These are phyloP conservation scores for Penicillium cataractarum DNA, from an alignment of 495 filamentous ascomycete genomes.

Conservation along the genomic window DNA sequence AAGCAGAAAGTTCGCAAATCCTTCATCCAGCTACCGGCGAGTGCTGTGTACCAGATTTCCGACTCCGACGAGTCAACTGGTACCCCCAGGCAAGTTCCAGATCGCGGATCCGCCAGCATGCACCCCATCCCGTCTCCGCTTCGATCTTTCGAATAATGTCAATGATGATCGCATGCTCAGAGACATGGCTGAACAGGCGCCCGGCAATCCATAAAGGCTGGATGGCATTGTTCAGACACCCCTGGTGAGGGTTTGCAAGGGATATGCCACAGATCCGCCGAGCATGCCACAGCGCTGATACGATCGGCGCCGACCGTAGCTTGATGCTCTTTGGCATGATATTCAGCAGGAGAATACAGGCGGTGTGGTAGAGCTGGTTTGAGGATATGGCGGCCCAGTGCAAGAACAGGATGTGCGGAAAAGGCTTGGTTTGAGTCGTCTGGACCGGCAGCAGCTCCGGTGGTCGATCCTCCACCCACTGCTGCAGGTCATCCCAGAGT, in stretches of 20 bases:
- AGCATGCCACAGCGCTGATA: conserved; percentile 50
- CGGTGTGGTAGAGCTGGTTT: conserved; percentile 53
- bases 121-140: conserved; percentile 49
- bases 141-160: conserved; percentile 49
- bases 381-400: conserved; percentile 54
- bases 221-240: conserved; percentile 52
- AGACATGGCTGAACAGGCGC: conserved; percentile 45
- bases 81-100: conserved; percentile 52
- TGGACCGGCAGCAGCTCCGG: conserved; percentile 43
- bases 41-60: conserved; percentile 7
- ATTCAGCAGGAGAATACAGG: conserved; percentile 48
- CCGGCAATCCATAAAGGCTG: conserved; percentile 56
- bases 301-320: conserved; percentile 26
- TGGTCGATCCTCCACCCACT: conserved; percentile 45
- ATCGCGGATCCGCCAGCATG: conserved; percentile 50
- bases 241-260: conserved; percentile 48
- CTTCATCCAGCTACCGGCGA: conserved; percentile 15
- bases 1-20: background rate
- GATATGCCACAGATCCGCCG: conserved; percentile 53
- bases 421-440: conserved; percentile 38
- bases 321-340: conserved; percentile 40
- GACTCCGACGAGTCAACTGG: conserved; percentile 19
- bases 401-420: conserved; percentile 48
- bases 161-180: conserved; percentile 47
- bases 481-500: conserved; percentile 49